These are phyloP conservation scores for Chlamydomonas reinhardtii DNA, from an alignment of 163 green algal species.

Conservation along the genomic window DNA sequence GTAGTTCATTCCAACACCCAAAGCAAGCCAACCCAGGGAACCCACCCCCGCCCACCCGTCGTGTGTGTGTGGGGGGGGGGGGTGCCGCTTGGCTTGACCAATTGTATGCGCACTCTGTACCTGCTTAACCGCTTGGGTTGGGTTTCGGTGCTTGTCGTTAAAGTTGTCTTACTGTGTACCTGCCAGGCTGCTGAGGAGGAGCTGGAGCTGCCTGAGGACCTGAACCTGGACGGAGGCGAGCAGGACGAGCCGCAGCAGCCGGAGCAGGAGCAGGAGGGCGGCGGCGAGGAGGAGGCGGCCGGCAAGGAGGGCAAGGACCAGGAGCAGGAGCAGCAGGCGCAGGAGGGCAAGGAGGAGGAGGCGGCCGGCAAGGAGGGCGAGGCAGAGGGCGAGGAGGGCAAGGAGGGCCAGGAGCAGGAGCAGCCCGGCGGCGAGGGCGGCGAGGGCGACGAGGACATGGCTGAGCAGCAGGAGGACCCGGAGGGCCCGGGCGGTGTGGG, in stretches of 20 bases:
- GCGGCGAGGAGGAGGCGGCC: constrained; percentile 11
- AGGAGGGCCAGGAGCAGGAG: constrained; percentile 44
- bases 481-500: constrained; percentile 11
- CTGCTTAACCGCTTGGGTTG: too few relatives aligned
- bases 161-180: too few relatives aligned
- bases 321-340: constrained; percentile 50
- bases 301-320: constrained; percentile 6
- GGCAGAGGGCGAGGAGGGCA: constrained; percentile 40
- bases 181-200: constrained; percentile 80
- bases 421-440: constrained; percentile 50
- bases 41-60: too few relatives aligned
- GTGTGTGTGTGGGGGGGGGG: too few relatives aligned
- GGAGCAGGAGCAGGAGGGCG: constrained; percentile 40
- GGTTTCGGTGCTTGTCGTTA: too few relatives aligned
- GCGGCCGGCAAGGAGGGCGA: constrained; percentile 38
- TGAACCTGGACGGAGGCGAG: constrained; percentile 84
- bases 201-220: constrained; percentile 85
- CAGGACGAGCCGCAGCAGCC: constrained; percentile 46
- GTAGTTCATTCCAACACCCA: too few relatives aligned
- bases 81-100: too few relatives aligned
- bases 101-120: too few relatives aligned
- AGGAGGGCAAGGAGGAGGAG: constrained; percentile 60
- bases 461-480: constrained; percentile 31
- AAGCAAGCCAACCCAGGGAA: too few relatives aligned
- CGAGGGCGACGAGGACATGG: constrained; percentile 32